Conservation (phyloP, 164 flowering plant genomes). For the Nelumbo lutea region DNA sequence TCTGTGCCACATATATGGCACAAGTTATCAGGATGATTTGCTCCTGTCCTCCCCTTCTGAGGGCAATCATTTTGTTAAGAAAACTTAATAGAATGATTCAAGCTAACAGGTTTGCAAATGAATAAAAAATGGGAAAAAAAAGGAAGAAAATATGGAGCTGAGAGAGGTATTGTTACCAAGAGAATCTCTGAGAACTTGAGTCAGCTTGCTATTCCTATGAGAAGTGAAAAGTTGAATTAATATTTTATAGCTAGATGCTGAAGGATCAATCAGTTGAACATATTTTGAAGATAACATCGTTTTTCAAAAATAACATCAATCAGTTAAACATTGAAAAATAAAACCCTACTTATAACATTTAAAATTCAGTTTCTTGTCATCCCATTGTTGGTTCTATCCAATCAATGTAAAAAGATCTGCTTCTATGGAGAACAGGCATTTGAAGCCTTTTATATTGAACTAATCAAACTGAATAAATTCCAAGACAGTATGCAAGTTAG, state of each 20-base stretch:
- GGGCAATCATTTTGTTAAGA: background rate
- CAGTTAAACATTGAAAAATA: no score
- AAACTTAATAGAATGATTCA: no score
- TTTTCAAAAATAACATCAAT: no score
- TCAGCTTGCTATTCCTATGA: constrained; percentile 80
- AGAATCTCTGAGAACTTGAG: constrained; percentile 64
- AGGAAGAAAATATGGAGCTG: background rate
- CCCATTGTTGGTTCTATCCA: background rate
- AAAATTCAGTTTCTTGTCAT: background rate
- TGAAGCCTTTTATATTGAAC: background rate
- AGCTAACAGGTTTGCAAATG: background rate
- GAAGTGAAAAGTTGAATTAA: background rate
- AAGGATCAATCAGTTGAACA: no score
- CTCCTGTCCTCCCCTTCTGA: background rate
- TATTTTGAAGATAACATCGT: no score
- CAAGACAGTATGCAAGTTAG: background rate
- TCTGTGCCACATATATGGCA: background rate
- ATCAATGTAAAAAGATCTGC: background rate
- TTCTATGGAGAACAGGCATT: background rate
- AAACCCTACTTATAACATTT: background rate
- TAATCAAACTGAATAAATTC: background rate
- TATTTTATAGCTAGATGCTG: no score
- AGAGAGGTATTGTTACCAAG: constrained; percentile 38
- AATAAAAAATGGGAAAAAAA: background rate
- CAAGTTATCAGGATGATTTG: background rate